A percentile compares a stretch with the other conserved stretches of the same genome.
phyloP scores from a whole-genome alignment of 2,329 filamentous ascomycete species.

The Pestalotiopsis sp. region DNA sequence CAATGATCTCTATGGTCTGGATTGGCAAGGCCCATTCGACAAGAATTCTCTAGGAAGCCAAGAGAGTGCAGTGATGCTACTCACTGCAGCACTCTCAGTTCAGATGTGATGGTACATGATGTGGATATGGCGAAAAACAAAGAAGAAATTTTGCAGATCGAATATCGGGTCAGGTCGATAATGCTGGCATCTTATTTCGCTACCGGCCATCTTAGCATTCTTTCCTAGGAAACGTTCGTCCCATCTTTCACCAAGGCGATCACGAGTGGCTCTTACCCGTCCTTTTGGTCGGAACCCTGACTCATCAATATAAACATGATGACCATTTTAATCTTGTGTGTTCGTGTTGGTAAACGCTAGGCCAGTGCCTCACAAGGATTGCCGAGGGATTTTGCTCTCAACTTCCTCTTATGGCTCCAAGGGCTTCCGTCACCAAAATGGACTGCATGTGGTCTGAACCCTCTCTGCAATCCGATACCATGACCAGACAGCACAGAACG shows the following conservation, averaged over 20 bases:
- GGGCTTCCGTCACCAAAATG: neutral
- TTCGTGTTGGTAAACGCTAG: neutral
- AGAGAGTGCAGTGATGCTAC: slow-evolving; percentile 53
- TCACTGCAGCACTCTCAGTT: slow-evolving; percentile 47
- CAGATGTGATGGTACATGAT: neutral
- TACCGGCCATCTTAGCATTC: too few species aligned
- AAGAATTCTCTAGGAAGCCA: slow-evolving; percentile 50
- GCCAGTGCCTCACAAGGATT: neutral
- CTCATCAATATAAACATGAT: neutral
- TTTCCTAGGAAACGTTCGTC: too few species aligned
- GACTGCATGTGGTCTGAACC: neutral
- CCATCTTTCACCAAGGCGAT: too few species aligned
- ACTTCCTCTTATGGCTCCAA: neutral
- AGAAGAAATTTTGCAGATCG: neutral
- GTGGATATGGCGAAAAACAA: neutral
- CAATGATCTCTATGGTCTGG: slow-evolving; percentile 42
- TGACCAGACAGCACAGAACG: neutral
- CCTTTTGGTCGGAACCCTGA: too few species aligned
- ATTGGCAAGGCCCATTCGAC: slow-evolving; percentile 55
- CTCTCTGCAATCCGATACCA: neutral
- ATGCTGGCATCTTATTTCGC: too few species aligned
- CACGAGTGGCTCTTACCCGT: too few species aligned
- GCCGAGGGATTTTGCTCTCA: neutral
- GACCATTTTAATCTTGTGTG: neutral
- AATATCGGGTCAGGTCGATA: too few species aligned